Base-by-base conservation (phyloP, 139 green algal genomes). In the Bryopsis sp. region DNA sequence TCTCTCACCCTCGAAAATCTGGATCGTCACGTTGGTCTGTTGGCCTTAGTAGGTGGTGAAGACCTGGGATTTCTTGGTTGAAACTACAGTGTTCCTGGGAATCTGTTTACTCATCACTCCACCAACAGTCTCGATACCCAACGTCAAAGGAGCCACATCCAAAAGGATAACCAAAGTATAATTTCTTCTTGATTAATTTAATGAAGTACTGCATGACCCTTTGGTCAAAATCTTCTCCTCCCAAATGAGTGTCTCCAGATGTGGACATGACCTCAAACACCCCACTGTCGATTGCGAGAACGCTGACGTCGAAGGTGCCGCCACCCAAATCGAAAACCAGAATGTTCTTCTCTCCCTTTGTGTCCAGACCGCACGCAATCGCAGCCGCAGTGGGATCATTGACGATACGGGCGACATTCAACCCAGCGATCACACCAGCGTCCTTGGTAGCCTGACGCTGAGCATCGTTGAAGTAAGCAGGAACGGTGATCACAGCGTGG, bases 31-130 rank as follows among this genome's bases (percentile, higher is more conserved):
- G 19, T 83, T 93, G 43, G 79, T 84, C 81, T 99, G 94, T 64
- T 98, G 79, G 79, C 99, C 94, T 80, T 96, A 83, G 85, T 97
- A 97, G 6, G 95, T 99, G 73, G 93, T 95, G 88, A 99, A 99
- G 32, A 84, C 88, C 89, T 98, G 92, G 32, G 74, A 87, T 85
- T 99, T 99, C 86, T 98, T 98, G 72, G 94, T 98, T 65, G 95
- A 94, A 39, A 77, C 88, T 28, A 85, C 82, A 39, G 84, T 91
- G 85, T 97, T 96, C 70, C 92, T 81, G 29, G 81, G 77, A 78
- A 97, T 97, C 35, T 97, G 76, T 79, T 92, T 92, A 61, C 89
- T 96, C 90, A 96, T 96, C 32, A 95, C 88, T 48, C 90, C 92
- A 39, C 88, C 88, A 2, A 89, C 82, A 3, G 90, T 96, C 81